Conservation (phyloP, 768 basidiomycete species). For the Termitomyces sp. region DNA sequence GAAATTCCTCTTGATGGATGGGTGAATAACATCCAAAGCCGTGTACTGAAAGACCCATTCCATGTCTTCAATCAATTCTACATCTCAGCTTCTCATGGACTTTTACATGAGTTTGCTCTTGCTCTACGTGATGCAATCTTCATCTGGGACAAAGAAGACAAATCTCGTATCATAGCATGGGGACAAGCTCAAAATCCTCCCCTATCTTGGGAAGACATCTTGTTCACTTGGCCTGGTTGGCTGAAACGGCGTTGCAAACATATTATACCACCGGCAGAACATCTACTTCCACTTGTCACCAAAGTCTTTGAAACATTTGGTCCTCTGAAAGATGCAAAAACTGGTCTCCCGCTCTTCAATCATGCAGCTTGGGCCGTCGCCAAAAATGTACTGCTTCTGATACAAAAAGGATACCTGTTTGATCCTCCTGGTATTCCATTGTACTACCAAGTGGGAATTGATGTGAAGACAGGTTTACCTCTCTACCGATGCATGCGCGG, state of each 20-base stretch:
- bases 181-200: slow-evolving; percentile 8
- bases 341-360: slow-evolving; percentile 29
- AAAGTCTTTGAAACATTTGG: slow-evolving; percentile 31
- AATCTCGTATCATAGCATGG: slow-evolving; percentile 19
- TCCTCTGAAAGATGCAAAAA: slow-evolving; percentile 30
- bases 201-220: slow-evolving; percentile 11
- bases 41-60: slow-evolving; percentile 24
- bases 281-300: not conserved
- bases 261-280: slow-evolving; percentile 18
- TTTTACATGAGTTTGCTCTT: slow-evolving; percentile 20
- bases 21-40: not conserved
- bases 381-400: too few relatives aligned
- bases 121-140: slow-evolving; percentile 26
- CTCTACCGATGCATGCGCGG: too few relatives aligned
- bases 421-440: too few relatives aligned
- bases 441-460: too few relatives aligned
- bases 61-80: slow-evolving; percentile 27
- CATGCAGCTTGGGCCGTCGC: slow-evolving; percentile 28
- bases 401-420: too few relatives aligned
- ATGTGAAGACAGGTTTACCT: too few relatives aligned
- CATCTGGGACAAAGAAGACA: slow-evolving; percentile 23
- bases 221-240: slow-evolving; percentile 21
- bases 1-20: not conserved
- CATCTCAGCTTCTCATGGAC: slow-evolving; percentile 22
- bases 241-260: slow-evolving; percentile 25